Evolutionary conservation across 345 rosid species (phyloP).

Genomic region (Jatropha curcas): DNA sequence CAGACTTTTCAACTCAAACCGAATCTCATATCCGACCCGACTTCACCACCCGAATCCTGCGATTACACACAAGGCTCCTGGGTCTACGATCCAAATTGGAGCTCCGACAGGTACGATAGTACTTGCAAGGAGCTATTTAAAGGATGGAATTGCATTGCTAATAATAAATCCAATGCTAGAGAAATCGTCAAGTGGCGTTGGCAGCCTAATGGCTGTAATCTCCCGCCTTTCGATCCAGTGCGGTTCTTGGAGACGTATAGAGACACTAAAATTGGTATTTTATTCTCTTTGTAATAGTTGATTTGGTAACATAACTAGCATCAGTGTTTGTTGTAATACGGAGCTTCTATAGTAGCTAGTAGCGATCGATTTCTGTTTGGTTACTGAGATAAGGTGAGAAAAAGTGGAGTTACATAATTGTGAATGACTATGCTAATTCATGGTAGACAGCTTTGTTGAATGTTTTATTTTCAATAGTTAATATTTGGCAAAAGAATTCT

Average conservation of each 20-base stretch:
- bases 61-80: constrained; percentile 71
- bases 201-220: constrained; percentile 65
- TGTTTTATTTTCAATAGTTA: background rate
- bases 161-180: constrained; percentile 58
- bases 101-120: constrained; percentile 45
- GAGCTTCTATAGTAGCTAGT: no score
- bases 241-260: constrained; percentile 53
- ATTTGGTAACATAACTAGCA: background rate
- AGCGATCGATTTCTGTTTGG: background rate
- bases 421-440: background rate
- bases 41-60: constrained; percentile 37
- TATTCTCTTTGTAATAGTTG: background rate
- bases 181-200: constrained; percentile 84
- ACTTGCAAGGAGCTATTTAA: constrained; percentile 89
- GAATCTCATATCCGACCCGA: constrained; percentile 5
- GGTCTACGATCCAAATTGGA: constrained; percentile 57
- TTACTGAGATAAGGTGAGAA: background rate
- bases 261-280: constrained; percentile 68
- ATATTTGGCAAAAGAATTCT: background rate
- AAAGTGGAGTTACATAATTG: no score
- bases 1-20: constrained; percentile 13
- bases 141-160: constrained; percentile 87
- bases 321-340: no score
- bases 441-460: background rate
- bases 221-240: constrained; percentile 63